Base-by-base conservation (phyloP, 2,329 filamentous ascomycete species). In the Penicillium sp. region DNA sequence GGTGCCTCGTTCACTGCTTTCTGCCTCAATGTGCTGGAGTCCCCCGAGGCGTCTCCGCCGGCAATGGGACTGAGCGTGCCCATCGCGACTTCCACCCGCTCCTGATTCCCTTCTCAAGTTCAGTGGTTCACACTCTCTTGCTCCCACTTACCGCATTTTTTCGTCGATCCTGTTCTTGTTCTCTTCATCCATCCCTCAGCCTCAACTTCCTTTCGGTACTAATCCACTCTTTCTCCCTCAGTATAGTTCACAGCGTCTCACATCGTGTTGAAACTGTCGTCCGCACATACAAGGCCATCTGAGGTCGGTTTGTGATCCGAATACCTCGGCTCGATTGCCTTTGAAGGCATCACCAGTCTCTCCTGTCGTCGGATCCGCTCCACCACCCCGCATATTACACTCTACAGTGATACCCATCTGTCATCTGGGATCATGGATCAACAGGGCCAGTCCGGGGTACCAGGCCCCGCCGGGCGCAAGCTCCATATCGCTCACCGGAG, bases 401-500 rank as follows among this genome's bases (percentile, higher is more conserved):
- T 48, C 38, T 46, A 44, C 51, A 48, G 40, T 42, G 43, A 50
- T 42, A 47, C 37, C 36, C 39, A 36, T 45, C 47, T 41, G 45
- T 50, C 40, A 39, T 49, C 51, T 44, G 45, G 46, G 38, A 62
- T 57, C 65, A 86, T 86, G 83, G 82, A 82, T 63, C 81, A 81
- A 65, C 77, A 83, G 68, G 78, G 78, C 58, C 67, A 74, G 57
- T 67, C 69, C 49, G 69, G 69, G 43, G 67, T 69, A 43, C 72
- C 75, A 65, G 89, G 88, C 57, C 87, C 87, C 60, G 73, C 84
- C 65, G 89, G 89, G 63, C 89, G 91, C 65, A 85, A 90, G 67
- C 81, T 97, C 67, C 90, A 97, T 75, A 96, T 97, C 72, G 91
- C 91, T 62, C 91, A 97, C 76, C 86, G 91, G 65, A 84, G 91